Base-by-base conservation (phyloP, 257 asterid genomes). In the Pogostemon cablin region DNA sequence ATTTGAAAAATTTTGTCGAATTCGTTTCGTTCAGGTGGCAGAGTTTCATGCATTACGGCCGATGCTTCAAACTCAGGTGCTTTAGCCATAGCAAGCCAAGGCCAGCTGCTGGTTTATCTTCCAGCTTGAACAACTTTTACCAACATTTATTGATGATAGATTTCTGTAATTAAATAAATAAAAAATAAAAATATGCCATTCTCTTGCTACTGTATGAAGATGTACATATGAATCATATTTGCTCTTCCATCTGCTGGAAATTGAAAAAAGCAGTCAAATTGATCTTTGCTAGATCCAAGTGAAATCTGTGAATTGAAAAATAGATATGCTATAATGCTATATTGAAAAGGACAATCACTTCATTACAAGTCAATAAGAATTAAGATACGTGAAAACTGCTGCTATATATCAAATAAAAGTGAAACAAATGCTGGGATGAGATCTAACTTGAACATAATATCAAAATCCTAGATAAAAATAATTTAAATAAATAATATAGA, bases 21-120 rank as follows among this genome's bases (percentile, higher is more conserved):
- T 62, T 57, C 62, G 9, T 39, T 17, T 41, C 35, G 60, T 80
- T 58, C 86, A 93, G 98, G 89, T 71, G 71, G 75, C 68, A 65
- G 77, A 15, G 89, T 87, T 39, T 78, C 97, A 6, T 85, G 86
- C 75, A 76, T 93, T 12, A 63, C 93, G 40, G 62, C 88, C 0
- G 96, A 87, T 66, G 72, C 81, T 60, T 77, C 88, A 63, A 76
- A 77, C 62, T 77, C 87, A 4, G 84, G 86, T n/a, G 90, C 90
- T 63, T 71, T 93, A 65, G 96, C 96, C 60, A 59, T 91, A 41
- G 96, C 95, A 6, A 82, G 88, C 48, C 88, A 81, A 69, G 86
- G 68, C 79, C 86, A 89, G 76, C 80, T 91, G 84, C 81, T 83
- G 74, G 80, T 93, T 58, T 88, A 86, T 79, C 72, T 79, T 76